Conservation (phyloP, 2,329 filamentous ascomycete species). For the Beauveria asiatica region DNA sequence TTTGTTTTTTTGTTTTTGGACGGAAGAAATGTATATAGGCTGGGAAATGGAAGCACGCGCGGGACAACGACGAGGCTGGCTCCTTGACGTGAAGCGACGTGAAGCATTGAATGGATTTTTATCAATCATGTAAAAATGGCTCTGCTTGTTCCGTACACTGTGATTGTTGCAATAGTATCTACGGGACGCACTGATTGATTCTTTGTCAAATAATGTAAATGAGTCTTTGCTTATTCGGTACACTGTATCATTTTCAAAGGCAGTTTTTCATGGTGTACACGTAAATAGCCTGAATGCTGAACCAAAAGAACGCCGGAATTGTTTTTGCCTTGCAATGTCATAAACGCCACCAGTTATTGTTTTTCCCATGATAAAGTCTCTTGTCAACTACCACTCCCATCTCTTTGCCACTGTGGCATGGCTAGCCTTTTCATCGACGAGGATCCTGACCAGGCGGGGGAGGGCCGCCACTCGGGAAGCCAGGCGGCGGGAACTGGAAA, state of each 20-base stretch:
- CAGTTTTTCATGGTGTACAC: neutral
- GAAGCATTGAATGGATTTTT: constrained; percentile 2
- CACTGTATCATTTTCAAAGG: too few relatives aligned
- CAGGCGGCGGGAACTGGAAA: constrained; percentile 30
- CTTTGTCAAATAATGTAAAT: too few relatives aligned
- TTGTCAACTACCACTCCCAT: neutral
- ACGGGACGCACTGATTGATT: too few relatives aligned
- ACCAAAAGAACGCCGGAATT: neutral
- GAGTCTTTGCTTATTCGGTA: too few relatives aligned
- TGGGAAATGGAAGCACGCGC: neutral
- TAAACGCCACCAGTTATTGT: constrained; percentile 21
- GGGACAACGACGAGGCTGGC: neutral
- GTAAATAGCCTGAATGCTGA: neutral
- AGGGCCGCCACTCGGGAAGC: constrained; percentile 17
- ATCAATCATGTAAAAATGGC: neutral
- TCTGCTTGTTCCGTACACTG: neutral
- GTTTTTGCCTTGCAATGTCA: neutral
- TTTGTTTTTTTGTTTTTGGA: neutral
- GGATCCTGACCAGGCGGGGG: constrained; percentile 19
- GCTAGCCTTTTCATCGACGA: neutral
- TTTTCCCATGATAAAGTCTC: neutral
- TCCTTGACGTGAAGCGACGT: neutral
- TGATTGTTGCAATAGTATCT: neutral
- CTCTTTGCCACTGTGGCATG: neutral
- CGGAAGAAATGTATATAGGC: neutral